phyloP scores from a whole-genome alignment of 1,284 basidiomycete genomes.

The Ganoderma leucocontextum region DNA sequence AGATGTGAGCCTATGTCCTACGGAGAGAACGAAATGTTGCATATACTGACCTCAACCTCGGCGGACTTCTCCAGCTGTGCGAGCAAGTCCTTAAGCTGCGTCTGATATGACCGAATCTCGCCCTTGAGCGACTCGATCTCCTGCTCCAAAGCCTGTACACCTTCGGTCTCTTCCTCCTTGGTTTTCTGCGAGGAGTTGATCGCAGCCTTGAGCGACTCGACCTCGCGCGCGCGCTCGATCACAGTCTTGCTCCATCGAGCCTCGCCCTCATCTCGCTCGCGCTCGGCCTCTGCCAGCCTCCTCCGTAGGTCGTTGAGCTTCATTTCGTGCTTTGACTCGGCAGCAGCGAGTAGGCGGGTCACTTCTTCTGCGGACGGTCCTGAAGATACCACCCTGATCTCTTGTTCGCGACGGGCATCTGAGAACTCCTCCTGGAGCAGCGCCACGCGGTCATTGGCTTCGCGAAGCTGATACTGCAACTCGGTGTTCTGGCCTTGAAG shows the following conservation, averaged over 20 bases:
- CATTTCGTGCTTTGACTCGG: slow-evolving; percentile 80
- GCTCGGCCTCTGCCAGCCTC: slow-evolving; percentile 65
- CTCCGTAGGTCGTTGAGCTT: slow-evolving; percentile 76
- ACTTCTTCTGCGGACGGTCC: slow-evolving; percentile 72
- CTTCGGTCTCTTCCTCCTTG: slow-evolving; percentile 66
- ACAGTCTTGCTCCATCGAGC: slow-evolving; percentile 86
- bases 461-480: slow-evolving; percentile 85
- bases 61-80: slow-evolving; percentile 57
- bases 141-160: slow-evolving; percentile 59
- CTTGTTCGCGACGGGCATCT: slow-evolving; percentile 69
- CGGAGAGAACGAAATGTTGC: not conserved
- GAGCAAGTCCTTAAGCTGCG: slow-evolving; percentile 57
- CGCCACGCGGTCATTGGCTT: slow-evolving; percentile 74
- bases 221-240: slow-evolving; percentile 77
- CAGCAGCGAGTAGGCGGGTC: slow-evolving; percentile 77
- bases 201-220: slow-evolving; percentile 73
- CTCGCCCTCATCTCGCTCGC: slow-evolving; percentile 82
- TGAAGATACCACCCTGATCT: slow-evolving; percentile 53
- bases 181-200: slow-evolving; percentile 65
- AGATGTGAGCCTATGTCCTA: slow-evolving; percentile 6
- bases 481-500: slow-evolving; percentile 83
- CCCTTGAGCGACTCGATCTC: slow-evolving; percentile 62
- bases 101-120: slow-evolving; percentile 55
- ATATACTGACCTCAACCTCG: slow-evolving; percentile 63
- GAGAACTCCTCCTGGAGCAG: slow-evolving; percentile 78